phyloP scores from a whole-genome alignment of 2,329 filamentous ascomycete genomes.

The Penicillium frequentans region DNA sequence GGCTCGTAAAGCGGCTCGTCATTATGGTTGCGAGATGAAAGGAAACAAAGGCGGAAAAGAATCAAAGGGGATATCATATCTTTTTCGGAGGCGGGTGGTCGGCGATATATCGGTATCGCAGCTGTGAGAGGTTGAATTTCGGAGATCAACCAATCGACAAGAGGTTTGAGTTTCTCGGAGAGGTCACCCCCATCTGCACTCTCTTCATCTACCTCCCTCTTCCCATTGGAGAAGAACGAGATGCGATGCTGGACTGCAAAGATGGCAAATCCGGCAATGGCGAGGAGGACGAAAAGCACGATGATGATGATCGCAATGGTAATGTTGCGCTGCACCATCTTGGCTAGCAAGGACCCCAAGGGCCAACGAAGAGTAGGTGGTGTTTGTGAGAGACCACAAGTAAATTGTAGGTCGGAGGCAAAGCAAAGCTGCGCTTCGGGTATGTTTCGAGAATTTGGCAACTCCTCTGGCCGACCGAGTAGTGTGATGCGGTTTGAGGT shows the following conservation, averaged over 20 bases:
- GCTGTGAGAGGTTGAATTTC: not conserved
- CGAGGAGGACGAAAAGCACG: conserved; percentile 48
- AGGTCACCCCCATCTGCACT: conserved; percentile 22
- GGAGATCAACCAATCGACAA: not conserved
- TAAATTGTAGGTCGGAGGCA: not conserved
- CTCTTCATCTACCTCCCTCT: conserved; percentile 34
- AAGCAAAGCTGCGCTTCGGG: not conserved
- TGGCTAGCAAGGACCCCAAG: conserved; percentile 10
- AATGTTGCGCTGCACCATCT: conserved; percentile 47
- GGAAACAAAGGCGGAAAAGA: not conserved
- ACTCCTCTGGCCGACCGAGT: not conserved
- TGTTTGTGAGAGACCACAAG: not conserved
- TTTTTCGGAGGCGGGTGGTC: not conserved
- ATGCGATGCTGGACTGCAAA: conserved; percentile 36
- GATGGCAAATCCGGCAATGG: conserved; percentile 41
- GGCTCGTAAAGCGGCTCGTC: not conserved
- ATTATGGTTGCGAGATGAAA: not conserved
- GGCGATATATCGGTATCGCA: not conserved
- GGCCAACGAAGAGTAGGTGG: not conserved
- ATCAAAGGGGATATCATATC: conserved; percentile 8
- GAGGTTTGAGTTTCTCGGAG: not conserved
- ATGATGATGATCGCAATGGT: conserved; percentile 53
- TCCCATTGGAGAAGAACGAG: conserved; percentile 27
- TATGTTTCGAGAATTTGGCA: not conserved
- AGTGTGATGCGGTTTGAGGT: not conserved